A percentile compares a stretch with the other conserved stretches of the same genome.
These are phyloP conservation scores for Orbilia javanica DNA, from an alignment of 2,329 filamentous ascomycete genomes.

Conservation along the genomic window DNA sequence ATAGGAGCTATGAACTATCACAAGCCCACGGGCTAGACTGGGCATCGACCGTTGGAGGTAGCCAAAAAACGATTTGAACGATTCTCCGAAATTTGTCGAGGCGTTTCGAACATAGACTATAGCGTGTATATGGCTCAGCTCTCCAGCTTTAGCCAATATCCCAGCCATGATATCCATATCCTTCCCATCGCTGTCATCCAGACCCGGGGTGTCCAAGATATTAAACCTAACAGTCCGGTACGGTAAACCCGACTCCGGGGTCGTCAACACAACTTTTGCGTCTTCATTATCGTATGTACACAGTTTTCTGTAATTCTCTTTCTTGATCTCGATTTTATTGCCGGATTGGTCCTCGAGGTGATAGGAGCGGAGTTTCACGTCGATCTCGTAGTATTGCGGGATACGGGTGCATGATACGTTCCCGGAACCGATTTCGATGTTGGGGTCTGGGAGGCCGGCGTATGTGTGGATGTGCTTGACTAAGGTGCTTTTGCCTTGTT, in stretches of 20 bases:
- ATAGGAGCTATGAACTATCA: conserved; percentile 38
- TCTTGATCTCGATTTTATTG: conserved; percentile 22
- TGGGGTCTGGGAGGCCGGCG: conserved; percentile 12
- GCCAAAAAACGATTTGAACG: conserved; percentile 25
- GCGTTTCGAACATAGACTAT: conserved; percentile 37
- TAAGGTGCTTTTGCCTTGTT: conserved; percentile 40
- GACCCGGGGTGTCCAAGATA: conserved; percentile 33
- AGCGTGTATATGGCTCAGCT: conserved; percentile 25
- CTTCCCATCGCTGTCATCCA: conserved; percentile 33
- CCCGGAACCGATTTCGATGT: conserved; percentile 33
- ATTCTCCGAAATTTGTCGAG: conserved; percentile 37
- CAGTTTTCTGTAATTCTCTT: conserved; percentile 20
- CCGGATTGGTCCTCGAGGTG: conserved; percentile 34
- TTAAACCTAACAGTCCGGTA: conserved; percentile 11
- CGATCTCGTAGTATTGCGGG: conserved; percentile 21
- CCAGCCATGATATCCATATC: conserved; percentile 48
- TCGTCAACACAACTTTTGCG: conserved; percentile 13
- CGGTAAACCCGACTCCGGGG: not conserved
- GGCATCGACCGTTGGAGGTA: conserved; percentile 43
- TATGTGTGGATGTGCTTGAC: conserved; percentile 20
- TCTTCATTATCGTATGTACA: conserved; percentile 19
- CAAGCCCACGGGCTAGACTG: conserved; percentile 14
- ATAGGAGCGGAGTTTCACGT: conserved; percentile 26
- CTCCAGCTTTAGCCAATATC: conserved; percentile 30
- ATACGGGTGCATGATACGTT: conserved; percentile 26